Evolutionary conservation across 2,329 filamentous ascomycete species (phyloP), one percentile per base, ranked within the genome.

Genomic region (Chaetomium olivaceum): DNA sequence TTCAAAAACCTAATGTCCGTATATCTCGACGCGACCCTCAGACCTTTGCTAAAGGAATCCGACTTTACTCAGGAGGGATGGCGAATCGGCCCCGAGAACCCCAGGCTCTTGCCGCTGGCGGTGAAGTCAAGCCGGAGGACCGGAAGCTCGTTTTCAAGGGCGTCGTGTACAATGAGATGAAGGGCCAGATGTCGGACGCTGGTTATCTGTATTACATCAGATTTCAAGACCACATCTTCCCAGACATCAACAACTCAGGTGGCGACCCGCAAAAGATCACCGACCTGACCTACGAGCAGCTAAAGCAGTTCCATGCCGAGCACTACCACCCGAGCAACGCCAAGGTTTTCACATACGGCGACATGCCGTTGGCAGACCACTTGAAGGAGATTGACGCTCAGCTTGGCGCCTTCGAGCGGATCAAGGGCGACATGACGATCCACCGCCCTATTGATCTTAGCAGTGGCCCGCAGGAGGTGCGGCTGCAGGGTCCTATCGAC

Each of bases 141-240:
- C 87, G 88, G 76, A 87, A 87, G 69, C 80, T 96, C 50, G 91
- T 97, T 0, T 98, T 98, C 83, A 98, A 98, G 80, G 94, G 94
- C 29, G 95, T 98, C 1, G 94, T 98, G 0, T 98, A 98, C 80
- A 99, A 99, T 74, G 95, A 99, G 80, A 99, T 99, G 95, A 99
- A 99, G 80, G 95, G 95, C 0, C 93, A 97, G 75, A 96, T 98
- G 89, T 98, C 95, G 2, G 95, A 99, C 77, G 93, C 94, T 7
- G 92, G 92, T 71, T 99, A 99, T 74, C 82, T 98, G 0, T 99
- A 92, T 81, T 98, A 97, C 77, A 96, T 97, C 71, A 87, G 90
- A 61, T 99, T 96, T 78, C 92, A 96, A 75, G 93, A 98, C 73
- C 90, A 95, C 76, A 92, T 99, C 62, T 95, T 96, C 75, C 95